A percentile compares a stretch with the other conserved stretches of the same genome.
phyloP scores from a whole-genome alignment of 23 red algal genomes.

The Agarophyton chilense region DNA sequence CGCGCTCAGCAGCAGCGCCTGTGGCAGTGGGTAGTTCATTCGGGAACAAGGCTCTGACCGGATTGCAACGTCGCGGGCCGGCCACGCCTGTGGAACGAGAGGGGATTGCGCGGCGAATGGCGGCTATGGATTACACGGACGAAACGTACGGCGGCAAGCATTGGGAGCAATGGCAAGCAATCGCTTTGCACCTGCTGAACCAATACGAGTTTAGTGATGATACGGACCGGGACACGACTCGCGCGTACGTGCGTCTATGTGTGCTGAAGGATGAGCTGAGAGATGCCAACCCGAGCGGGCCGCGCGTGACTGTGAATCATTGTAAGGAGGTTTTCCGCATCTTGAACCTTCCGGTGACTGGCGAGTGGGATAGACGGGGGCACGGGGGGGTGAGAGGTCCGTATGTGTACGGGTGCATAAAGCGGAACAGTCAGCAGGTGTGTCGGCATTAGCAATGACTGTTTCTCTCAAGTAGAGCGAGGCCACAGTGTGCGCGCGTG shows the following conservation, averaged over 20 bases:
- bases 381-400: conserved; percentile 97
- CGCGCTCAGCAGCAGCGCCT: background rate
- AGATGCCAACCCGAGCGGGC: conserved; percentile 46
- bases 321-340: conserved; percentile 93
- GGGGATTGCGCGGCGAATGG: conserved; percentile 51
- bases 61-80: background rate
- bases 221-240: conserved; percentile 64
- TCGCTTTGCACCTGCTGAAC: conserved; percentile 73
- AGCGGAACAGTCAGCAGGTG: background rate
- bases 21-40: background rate
- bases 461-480: too few relatives aligned
- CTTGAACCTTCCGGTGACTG: conserved; percentile 91
- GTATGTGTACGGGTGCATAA: conserved; percentile 90
- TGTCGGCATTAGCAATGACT: background rate
- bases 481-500: too few relatives aligned
- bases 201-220: conserved; percentile 92
- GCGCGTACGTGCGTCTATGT: conserved; percentile 91
- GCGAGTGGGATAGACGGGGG: conserved; percentile 93
- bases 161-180: conserved; percentile 81
- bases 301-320: conserved; percentile 85
- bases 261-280: conserved; percentile 89
- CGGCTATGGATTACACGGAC: conserved; percentile 74
- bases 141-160: conserved; percentile 65
- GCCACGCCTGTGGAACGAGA: conserved; percentile 36
- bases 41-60: background rate